Evolutionary conservation across 202 grass and related monocot genomes (phyloP), one percentile per base, ranked within the genome.

Genomic region (Cymbopogon flexuosus): DNA sequence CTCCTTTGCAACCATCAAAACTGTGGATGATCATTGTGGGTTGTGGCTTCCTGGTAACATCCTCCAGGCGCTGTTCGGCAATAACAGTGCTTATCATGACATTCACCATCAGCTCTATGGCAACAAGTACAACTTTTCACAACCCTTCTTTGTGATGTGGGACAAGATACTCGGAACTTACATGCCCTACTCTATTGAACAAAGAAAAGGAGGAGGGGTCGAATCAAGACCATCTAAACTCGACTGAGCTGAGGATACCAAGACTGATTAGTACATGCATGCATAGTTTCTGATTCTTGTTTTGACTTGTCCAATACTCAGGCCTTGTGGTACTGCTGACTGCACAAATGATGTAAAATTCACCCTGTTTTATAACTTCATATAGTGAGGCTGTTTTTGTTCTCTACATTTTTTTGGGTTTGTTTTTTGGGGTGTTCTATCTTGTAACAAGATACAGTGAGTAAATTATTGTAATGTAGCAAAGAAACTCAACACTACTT

Each of bases 111-210:
- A 97, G 46, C 86, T 93, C 14, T 85, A 90, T 24, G 94, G 94
- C 21, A 93, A 65, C 46, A 97, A 97, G 79, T 92, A 97, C 68
- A 93, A 97, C 82, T 97, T 97, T 87, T 91, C 94, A 24, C 94
- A 97, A 69, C 91, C 91, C 3, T 93, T 97, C 74, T 97, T 97
- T 79, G 79, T 97, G 8, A 77, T 86, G 42, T 97, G 94, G 91
- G 94, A 92, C 79, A 97, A 90, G 87, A 84, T 97, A 33, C 70
- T 97, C 0, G 89, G 91, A 52, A 97, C 94, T 21, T 88, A 93
- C 70, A 93, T 93, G 89, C 83, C 87, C 5, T 97, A 92, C 57
- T 86, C 79, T 60, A 78, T 93, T 3, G 89, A 97, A 65, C 70
- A 78, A 15, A 68, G 87, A 64, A 82, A 84, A 62, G 87, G 65